Conservation (phyloP, 805 yeast species). For the Cyberlindnera lachancei region DNA sequence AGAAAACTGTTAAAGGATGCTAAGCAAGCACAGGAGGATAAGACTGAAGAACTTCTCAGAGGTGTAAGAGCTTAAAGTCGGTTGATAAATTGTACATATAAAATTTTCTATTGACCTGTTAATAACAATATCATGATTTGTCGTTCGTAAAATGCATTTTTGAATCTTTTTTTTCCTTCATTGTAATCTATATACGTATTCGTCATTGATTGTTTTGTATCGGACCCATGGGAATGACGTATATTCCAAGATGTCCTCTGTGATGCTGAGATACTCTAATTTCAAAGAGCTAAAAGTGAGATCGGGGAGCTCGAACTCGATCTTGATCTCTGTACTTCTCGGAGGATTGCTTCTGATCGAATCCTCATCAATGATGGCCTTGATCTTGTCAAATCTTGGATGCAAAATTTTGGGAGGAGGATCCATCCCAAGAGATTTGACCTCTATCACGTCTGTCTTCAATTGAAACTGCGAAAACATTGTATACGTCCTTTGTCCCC, state of each 20-base stretch:
- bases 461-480: conserved; percentile 50
- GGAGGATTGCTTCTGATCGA: conserved; percentile 3
- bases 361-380: conserved; percentile 10
- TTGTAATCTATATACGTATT: conserved; percentile 28
- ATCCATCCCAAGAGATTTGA: conserved; percentile 20
- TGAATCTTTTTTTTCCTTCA: background rate
- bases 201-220: conserved; percentile 38
- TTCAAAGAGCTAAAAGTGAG: conserved; percentile 59
- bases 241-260: conserved; percentile 48
- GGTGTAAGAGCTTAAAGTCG: conserved; percentile 14
- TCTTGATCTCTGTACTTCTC: conserved; percentile 29
- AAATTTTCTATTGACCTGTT: too few relatives aligned
- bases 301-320: conserved; percentile 59
- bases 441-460: conserved; percentile 16
- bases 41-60: conserved; percentile 16
- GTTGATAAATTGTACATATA: background rate
- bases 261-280: conserved; percentile 58
- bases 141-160: too few relatives aligned
- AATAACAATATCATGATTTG: too few relatives aligned
- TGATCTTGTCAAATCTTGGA: conserved; percentile 19
- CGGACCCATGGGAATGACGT: conserved; percentile 78
- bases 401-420: conserved; percentile 19
- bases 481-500: conserved; percentile 47
- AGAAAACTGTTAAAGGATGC: conserved; percentile 19
- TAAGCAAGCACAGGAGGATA: conserved; percentile 15